Base-by-base conservation (phyloP, 2,329 filamentous ascomycete genomes). In the Ascochyta koolunga region DNA sequence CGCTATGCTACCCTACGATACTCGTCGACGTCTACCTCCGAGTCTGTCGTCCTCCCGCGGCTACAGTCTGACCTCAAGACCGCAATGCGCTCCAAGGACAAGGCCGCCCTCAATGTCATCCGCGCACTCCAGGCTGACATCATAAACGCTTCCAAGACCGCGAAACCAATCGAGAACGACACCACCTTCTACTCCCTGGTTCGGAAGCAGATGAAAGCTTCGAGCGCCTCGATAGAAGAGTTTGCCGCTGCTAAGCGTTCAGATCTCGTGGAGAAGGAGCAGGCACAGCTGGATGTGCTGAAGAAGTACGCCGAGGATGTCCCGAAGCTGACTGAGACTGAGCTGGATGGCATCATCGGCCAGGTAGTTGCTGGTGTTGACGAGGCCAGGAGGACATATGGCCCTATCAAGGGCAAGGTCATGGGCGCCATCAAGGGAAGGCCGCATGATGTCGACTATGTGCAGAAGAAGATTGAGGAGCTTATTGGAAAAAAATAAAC, bases 91-190 rank as follows among this genome's bases (percentile, higher is more conserved):
- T 64, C 74, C n/a, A 80, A 80, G 65, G 77, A 81, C 66, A 78
- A 76, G 22, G 78, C 84, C 22, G 85, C 88, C 2, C 83, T 93
- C 22, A 78, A 83, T 33, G 89, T 90, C 32, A 81, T 93, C 42
- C 88, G 90, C 62, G 74, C 81, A 35, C 77, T 93, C 58, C 82
- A 93, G 60, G 81, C 88, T 27, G 83, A 88, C 58, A 86, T 89
- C 57, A 86, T 87, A 64, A 93, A 92, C 74, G 86, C 88, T 29
- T 88, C 86, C 71, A 93, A 93, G 76, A 91, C 89, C 13, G 69
- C 81, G 33, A 79, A 78, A 33, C 89, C 90, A n/a, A 84, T 93
- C 67, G 79, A 78, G 49, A 89, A 85, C 19, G 89, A 93, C 72
- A 81, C 83, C 59, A 84, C 89, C 67, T 80, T 93, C 50, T 83